phyloP scores from a whole-genome alignment of 441 rosid genomes.

The Erodium chrysanthum region DNA sequence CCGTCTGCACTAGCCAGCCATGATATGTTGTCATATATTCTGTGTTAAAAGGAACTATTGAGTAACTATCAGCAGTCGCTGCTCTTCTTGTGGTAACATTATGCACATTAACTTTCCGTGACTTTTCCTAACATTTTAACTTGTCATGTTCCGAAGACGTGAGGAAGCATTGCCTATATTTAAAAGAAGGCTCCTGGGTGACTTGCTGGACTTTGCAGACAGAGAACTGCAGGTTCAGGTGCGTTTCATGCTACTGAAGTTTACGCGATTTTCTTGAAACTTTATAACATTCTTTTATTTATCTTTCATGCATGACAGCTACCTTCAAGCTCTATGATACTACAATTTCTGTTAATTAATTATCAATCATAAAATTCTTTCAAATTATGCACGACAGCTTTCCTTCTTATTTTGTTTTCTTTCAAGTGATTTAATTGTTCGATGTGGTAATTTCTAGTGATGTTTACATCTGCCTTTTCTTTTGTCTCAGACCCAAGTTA shows the following conservation, averaged over 20 bases:
- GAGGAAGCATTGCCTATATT: conserved; percentile 93
- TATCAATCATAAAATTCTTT: conserved; percentile 1
- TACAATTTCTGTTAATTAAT: background rate
- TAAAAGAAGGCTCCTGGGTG: conserved; percentile 94
- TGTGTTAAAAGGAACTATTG: background rate
- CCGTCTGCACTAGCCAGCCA: background rate
- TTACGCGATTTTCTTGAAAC: conserved; percentile 2
- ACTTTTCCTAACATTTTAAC: conserved; percentile 11
- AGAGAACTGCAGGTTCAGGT: conserved; percentile 99
- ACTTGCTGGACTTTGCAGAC: conserved; percentile 92
- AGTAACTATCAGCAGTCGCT: background rate
- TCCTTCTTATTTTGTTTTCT: conserved; percentile 9
- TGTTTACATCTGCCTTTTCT: conserved; percentile 25
- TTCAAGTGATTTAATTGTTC: conserved; percentile 12
- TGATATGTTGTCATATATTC: background rate
- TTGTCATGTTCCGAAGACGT: conserved; percentile 50
- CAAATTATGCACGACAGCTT: background rate
- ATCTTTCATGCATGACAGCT: no score
- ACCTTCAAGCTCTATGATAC: background rate
- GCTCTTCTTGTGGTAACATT: conserved; percentile 7
- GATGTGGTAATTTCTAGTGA: conserved; percentile 15
- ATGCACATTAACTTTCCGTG: conserved; percentile 8
- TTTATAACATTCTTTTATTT: background rate
- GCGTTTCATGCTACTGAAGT: conserved; percentile 10
- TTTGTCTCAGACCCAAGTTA: conserved; percentile 88